Evolutionary conservation across 2,329 filamentous ascomycete genomes (phyloP).

Genomic region (Fusarium ambrosium): DNA sequence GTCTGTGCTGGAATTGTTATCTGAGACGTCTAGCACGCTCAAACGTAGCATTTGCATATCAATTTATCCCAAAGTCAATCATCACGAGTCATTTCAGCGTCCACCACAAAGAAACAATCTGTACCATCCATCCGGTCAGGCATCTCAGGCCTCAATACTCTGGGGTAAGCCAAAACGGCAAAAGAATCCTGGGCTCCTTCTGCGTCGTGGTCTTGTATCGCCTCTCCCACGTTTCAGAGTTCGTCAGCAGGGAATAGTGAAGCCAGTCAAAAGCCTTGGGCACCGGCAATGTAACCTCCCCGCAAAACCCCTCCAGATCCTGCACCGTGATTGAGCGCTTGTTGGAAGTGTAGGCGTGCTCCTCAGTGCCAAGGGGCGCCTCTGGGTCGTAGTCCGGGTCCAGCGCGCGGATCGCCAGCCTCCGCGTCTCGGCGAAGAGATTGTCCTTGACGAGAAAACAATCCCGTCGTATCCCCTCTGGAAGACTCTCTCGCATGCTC

Average conservation of each 20-base stretch:
- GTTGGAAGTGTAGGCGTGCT: not conserved
- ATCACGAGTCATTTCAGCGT: not conserved
- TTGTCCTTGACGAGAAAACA: not conserved
- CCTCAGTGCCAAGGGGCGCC: not conserved
- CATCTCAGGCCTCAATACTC: not conserved
- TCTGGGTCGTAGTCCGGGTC: not conserved
- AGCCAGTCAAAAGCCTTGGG: constrained; percentile 2
- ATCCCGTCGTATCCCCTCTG: not conserved
- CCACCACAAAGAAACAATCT: not conserved
- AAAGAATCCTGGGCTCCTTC: not conserved
- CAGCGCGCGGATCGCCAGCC: not conserved
- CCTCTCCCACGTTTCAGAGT: constrained; percentile 2
- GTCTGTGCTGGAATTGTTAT: not conserved
- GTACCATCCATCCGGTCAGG: not conserved
- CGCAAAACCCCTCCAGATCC: not conserved
- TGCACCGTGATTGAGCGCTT: not conserved
- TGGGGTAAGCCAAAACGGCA: not conserved
- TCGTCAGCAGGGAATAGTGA: not conserved
- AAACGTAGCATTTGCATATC: not conserved
- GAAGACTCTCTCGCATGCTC: not conserved
- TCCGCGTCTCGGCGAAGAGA: too few species aligned
- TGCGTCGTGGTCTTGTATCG: not conserved
- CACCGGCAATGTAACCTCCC: not conserved
- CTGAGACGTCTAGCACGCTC: not conserved
- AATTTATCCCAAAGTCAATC: not conserved